These are phyloP conservation scores for Tranzscheliella williamsii DNA, from an alignment of 1,284 basidiomycete species.

Conservation along the genomic window DNA sequence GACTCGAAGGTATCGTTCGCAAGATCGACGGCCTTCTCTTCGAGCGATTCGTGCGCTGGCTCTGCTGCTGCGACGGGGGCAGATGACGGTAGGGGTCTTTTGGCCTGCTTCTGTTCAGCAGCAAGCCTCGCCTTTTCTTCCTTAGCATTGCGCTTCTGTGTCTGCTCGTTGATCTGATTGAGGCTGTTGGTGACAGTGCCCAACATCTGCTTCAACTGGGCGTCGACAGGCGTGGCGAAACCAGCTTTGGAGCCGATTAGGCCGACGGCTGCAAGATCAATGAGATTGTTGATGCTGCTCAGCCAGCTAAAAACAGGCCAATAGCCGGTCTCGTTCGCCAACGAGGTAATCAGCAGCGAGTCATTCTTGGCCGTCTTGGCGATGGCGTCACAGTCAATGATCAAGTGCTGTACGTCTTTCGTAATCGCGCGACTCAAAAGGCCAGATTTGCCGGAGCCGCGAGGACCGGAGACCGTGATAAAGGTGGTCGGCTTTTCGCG, in stretches of 20 bases:
- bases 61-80: background rate
- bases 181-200: constrained; percentile 76
- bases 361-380: constrained; percentile 72
- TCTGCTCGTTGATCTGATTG: constrained; percentile 67
- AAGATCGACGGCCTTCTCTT: constrained; percentile 20
- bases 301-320: constrained; percentile 74
- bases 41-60: constrained; percentile 7
- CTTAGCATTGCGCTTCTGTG: constrained; percentile 38
- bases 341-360: constrained; percentile 69
- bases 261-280: constrained; percentile 90
- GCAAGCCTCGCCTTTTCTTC: constrained; percentile 34
- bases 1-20: constrained; percentile 15
- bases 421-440: constrained; percentile 68
- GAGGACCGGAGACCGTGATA: constrained; percentile 81
- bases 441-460: constrained; percentile 82
- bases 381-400: constrained; percentile 75
- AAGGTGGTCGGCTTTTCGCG: constrained; percentile 74
- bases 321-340: constrained; percentile 78
- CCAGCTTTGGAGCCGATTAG: constrained; percentile 96
- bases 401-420: constrained; percentile 64
- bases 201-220: constrained; percentile 83
- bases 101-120: constrained; percentile 23
- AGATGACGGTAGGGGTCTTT: constrained; percentile 2
- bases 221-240: constrained; percentile 77
- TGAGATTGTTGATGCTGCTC: constrained; percentile 78